Conservation (phyloP, 192 early-diverging fungal genomes). For the Coemansia pectinata region DNA sequence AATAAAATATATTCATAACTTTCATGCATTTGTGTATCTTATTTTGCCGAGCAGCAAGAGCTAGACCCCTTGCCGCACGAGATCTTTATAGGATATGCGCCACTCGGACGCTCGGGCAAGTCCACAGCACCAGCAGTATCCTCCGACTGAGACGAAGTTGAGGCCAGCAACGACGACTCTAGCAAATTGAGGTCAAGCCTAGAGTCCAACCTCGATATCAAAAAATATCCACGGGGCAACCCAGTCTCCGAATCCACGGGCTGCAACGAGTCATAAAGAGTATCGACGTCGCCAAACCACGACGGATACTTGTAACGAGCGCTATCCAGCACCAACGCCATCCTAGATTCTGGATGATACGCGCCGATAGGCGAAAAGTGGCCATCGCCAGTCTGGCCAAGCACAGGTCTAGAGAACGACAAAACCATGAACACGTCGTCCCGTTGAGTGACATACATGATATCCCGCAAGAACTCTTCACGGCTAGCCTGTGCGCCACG, state of each 20-base stretch:
- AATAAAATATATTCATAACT: not conserved
- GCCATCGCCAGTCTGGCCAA: conserved; percentile 92
- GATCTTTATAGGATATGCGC: conserved; percentile 31
- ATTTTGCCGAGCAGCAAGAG: conserved; percentile 33
- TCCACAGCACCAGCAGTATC: conserved; percentile 10
- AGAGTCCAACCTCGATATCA: conserved; percentile 57
- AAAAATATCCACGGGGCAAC: conserved; percentile 82
- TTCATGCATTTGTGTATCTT: not conserved
- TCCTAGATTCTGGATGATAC: conserved; percentile 70
- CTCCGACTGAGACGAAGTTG: not conserved
- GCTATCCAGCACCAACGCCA: conserved; percentile 83
- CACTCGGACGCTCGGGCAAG: conserved; percentile 36
- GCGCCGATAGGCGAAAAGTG: conserved; percentile 92
- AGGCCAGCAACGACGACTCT: not conserved
- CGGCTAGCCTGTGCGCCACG: conserved; percentile 64
- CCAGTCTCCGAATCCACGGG: conserved; percentile 82
- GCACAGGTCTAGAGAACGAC: conserved; percentile 73
- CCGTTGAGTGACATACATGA: conserved; percentile 64
- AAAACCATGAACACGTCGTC: conserved; percentile 85
- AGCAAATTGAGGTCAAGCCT: conserved; percentile 13
- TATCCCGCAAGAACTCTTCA: conserved; percentile 80
- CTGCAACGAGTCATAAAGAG: conserved; percentile 78
- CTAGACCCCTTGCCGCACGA: conserved; percentile 27
- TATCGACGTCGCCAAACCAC: conserved; percentile 74
- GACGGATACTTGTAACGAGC: conserved; percentile 92